Base-by-base conservation (phyloP, 805 yeast genomes). In the Jamesozyma hellenica region DNA sequence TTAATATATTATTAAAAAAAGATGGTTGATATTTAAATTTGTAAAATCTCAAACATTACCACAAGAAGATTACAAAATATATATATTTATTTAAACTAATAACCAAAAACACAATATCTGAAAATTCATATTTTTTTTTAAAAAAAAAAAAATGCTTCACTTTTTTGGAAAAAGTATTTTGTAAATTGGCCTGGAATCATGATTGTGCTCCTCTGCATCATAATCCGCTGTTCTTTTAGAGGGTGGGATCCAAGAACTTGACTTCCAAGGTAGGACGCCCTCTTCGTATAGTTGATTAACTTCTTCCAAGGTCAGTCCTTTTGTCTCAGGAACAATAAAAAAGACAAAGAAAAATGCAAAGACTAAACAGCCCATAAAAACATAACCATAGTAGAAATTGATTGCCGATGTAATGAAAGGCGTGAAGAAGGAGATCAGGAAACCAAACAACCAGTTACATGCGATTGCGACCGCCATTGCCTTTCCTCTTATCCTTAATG, bases 291-390 rank as follows among this genome's bases (percentile, higher is more conserved):
- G 65, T 54, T 73, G 78, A 58, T 83, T 87, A 47, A 84, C 84
- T 63, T 84, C 87, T 65, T 84, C 94, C 58, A 85, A 71, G 34
- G 83, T 72, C 53, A 83, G 71, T 43, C 94, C 94, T 66, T 75
- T 77, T 40, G 94, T 85, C 64, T 82, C 90, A 52, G 77, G 77
- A 44, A 85, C 76, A 50, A 71, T 71, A 69, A 83, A 77, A 69
- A 71, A 76, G 39, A 82, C 82, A 60, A 80, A 85, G 62, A 80
- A 67, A 56, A 79, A 52, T 19, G 73, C 63, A 47, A 66, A 73
- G 16, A 76, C 61, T 65, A 77, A 64, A 58, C 82, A 77, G 2
- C 82, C 83, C 52, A 75, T 63, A 53, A 70, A 70, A 26, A 64
- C 77, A 56, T 74, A 79, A 38, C 94, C 94, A 56, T 79, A 77